Percentiles rank a stretch among this genome's conserved stretches.
These are phyloP conservation scores for Hamamelis virginiana DNA, from an alignment of 164 flowering plant species.

Conservation along the genomic window DNA sequence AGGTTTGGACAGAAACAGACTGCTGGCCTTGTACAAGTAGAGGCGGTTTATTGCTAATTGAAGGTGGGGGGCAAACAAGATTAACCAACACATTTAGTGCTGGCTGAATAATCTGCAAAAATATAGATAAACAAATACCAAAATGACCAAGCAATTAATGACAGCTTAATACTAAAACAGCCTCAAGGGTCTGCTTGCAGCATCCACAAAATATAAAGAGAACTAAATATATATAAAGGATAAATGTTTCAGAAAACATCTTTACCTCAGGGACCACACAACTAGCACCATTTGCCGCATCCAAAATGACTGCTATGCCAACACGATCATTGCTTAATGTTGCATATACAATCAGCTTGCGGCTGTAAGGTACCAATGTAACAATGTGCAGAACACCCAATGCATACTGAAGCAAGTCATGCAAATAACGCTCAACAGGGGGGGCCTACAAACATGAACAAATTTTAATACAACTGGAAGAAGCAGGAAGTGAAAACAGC, in stretches of 20 bases:
- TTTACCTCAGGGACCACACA: slow-evolving; percentile 82
- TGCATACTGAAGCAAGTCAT: slow-evolving; percentile 98
- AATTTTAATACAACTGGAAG: background rate
- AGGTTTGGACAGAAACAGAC: slow-evolving; percentile 40
- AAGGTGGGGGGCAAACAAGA: slow-evolving; percentile 98
- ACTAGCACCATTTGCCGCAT: slow-evolving; percentile 78
- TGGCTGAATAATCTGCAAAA: slow-evolving; percentile 78
- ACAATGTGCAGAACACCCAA: slow-evolving; percentile 91
- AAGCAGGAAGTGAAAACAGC: background rate
- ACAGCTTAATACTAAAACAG: background rate
- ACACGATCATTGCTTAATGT: slow-evolving; percentile 83
- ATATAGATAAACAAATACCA: slow-evolving; percentile 3
- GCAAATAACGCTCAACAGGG: slow-evolving; percentile 93
- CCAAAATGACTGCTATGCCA: slow-evolving; percentile 93
- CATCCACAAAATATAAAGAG: background rate
- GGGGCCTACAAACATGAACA: slow-evolving; percentile 62
- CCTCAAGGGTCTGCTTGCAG: background rate
- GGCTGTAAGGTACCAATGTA: slow-evolving; percentile 76
- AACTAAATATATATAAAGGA: background rate
- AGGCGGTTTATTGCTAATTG: slow-evolving; percentile 79
- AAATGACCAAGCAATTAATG: background rate
- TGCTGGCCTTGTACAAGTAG: slow-evolving; percentile 57
- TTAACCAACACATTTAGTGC: slow-evolving; percentile 83
- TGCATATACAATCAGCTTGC: slow-evolving; percentile 77
- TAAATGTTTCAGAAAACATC: background rate